Base-by-base conservation (phyloP, 108 stramenopile species). In the Nitzschia sp. region DNA sequence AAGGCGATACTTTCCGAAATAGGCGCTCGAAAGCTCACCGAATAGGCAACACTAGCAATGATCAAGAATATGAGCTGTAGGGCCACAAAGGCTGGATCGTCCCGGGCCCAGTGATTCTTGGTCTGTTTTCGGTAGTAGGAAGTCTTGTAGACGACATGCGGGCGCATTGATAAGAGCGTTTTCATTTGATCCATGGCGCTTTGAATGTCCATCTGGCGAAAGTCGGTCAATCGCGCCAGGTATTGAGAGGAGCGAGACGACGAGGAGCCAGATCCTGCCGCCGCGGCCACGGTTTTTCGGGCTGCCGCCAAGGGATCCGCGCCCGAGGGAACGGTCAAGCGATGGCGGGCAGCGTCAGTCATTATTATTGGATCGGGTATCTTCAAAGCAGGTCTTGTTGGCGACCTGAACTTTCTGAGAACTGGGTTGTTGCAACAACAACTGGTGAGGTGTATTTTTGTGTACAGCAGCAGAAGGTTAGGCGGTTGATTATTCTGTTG, bases 21-120 rank as follows among this genome's bases (percentile, higher is more conserved):
- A 9, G 77, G 56, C 33, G 31, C 66, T 22, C 86, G 81, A 80
- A 96, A 94, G 19, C 89, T 86, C 3, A 94, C 73, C 5, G 84
- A 65, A 71, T 93, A 94, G 8, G 91, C 90, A 46, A 93, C 72
- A 33, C 84, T 66, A 15, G 90, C 72, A 27, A 95, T 89, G n/a
- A 82, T 54, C 23, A 97, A 66, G 63, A 98, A 91, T 9, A 90
- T 28, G 28, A 82, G 55, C 63, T 97, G 92, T 13, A 98, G 63
- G 45, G 97, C 93, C 26, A 87, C 86, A 85, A 99, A 98, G 33
- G 97, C 98, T 21, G 98, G 98, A 65, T 99, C 98, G 63, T 99
- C 98, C 15, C 98, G 76, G 22, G 97, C 97, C 98, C 98, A 99
- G 41, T 97, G 97, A 73, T 97, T 97, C 78, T 98, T 99, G 23